Base-by-base conservation (phyloP, 371 early-diverging fungal genomes). In the Mucor indicus region DNA sequence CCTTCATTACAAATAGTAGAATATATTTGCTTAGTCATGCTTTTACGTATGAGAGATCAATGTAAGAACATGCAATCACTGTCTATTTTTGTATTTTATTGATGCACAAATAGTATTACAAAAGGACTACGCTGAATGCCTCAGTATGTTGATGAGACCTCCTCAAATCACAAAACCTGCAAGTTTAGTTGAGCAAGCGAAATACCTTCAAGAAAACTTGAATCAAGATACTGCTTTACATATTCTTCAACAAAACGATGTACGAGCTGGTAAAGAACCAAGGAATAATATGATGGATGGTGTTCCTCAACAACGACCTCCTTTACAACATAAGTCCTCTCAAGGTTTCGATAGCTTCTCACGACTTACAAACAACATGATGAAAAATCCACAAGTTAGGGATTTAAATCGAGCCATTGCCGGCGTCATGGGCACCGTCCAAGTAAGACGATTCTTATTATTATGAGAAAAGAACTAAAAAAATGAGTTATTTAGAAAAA, bases 111-210 rank as follows among this genome's bases (percentile, higher is more conserved):
- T 37, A 90, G 91, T 92, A 27, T 36, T 95, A 12, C 72, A 72
- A 2, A 68, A 74, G 16, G 95, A 92, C 51, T 92, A 89, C 60
- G 74, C 90, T 1, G 79, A 72, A 42, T 85, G 87, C 31, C 63
- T 95, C 37, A 86, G 83, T 31, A 62, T 79, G 38, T 63, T 95
- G 52, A 87, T 95, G 90, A 80, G 87, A 31, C 81, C 80, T 23
- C 85, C 92, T 2, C 67, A 81, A 5, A 57, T 83, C 29, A 63
- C 68, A 11, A 77, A 76, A 30, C 77, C 82, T 0, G 72, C 75
- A 11, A 56, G 69, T 10, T 64, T 86, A 12, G 80, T 87, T 4
- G 63, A 84, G 23, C 87, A 89, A 67, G 89, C 87, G 1, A 69
- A 80, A 44, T 68, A 68, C 36, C 62, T 89, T 25, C 83, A 85